These are phyloP conservation scores for Microbotryum lychnidis-dioicae DNA, from an alignment of 1,284 basidiomycete species.

Conservation along the genomic window DNA sequence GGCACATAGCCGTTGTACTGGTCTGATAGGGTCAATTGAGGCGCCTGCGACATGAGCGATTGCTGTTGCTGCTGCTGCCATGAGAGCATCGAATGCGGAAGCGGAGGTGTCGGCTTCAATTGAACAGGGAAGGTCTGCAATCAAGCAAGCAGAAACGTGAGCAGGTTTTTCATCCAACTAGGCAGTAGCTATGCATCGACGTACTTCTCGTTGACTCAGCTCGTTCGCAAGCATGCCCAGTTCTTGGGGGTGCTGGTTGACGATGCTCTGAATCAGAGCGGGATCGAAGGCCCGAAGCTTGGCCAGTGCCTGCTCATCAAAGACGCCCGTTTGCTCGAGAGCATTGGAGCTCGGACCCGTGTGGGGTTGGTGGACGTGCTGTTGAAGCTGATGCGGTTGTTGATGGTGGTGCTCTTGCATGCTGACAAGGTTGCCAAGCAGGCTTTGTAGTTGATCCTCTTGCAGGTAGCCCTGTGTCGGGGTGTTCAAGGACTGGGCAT, in stretches of 20 bases:
- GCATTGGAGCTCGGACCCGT: not conserved
- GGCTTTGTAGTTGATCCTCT: not conserved
- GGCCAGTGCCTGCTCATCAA: too few species aligned
- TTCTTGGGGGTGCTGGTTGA: not conserved
- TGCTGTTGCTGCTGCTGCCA: not conserved
- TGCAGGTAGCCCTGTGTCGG: not conserved
- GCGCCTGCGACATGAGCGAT: not conserved
- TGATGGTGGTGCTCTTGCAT: not conserved
- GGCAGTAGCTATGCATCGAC: too few species aligned
- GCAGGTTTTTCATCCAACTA: too few species aligned
- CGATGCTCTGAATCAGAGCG: not conserved
- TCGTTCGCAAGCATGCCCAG: not conserved
- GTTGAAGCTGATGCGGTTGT: not conserved
- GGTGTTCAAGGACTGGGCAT: too few species aligned
- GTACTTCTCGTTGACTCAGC: too few species aligned
- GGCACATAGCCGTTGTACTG: slow-evolving; percentile 3
- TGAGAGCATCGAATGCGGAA: not conserved
- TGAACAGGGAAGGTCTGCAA: too few species aligned
- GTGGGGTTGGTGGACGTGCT: not conserved
- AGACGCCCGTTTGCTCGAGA: not conserved
- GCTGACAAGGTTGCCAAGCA: not conserved
- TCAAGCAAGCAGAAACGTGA: too few species aligned
- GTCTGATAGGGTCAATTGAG: not conserved
- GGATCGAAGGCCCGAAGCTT: not conserved
- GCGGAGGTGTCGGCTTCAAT: slow-evolving; percentile 7